Base-by-base conservation (phyloP, 805 yeast genomes). In the Ogataea corticis region DNA sequence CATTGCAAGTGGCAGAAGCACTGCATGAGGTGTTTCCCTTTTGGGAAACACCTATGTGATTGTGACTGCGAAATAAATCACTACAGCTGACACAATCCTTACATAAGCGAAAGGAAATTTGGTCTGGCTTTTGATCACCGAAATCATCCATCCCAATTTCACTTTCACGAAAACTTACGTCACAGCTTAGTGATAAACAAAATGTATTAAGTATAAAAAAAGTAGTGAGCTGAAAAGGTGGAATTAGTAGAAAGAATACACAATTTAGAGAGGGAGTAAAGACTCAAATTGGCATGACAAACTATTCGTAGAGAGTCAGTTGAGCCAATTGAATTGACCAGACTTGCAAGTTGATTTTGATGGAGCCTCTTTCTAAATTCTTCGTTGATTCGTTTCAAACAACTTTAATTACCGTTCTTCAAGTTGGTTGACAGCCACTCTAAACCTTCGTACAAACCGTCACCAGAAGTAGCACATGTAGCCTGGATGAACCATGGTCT, bases 401-500 rank as follows among this genome's bases (percentile, higher is more conserved):
- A 18, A 40, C 49, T 45, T 55, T 58, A 66, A 55, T 63, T 69
- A 65, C 79, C 75, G 70, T 77, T 85, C 79, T 89, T 89, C 75
- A 90, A 82, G 77, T 87, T 88, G 67, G 88, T 85, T 59, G 91
- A 82, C 67, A 90, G 83, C 97, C 97, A 90, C 77, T 90, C 96
- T 70, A 90, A 82, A 80, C 97, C 97, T 76, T 90, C 97, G 71
- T 89, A 87, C 67, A 90, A 79, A 79, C 98, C 98, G 70, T 91
- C 97, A 77, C 98, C 99, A 53, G 98, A 87, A 58, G 97, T 92
- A 59, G 99, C 99, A 77, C 98, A 91, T 55, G 98, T 88, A 59
- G 99, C 89, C 77, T 92, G 97, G 70, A 94, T 92, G 77, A 87
- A 92, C 99, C 99, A 94, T 65, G 96, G 96, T 76, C 98, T 88